Base-by-base conservation (phyloP, 495 filamentous ascomycete genomes). In the Penicillium ochrochloron region DNA sequence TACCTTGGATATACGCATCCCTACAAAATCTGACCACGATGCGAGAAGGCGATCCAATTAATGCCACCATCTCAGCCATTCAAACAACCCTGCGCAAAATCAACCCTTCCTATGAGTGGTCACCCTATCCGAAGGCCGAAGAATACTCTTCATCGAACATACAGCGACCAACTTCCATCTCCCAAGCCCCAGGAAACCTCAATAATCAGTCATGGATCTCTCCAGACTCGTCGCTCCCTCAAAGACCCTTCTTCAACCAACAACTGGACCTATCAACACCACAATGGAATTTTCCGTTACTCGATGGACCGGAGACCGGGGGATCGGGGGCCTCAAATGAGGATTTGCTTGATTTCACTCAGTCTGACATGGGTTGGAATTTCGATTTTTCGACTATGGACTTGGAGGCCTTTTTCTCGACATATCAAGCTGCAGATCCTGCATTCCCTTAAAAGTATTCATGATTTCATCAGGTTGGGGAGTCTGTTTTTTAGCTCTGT, bases 331-430 rank as follows among this genome's bases (percentile, higher is more conserved):
- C 67, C 0, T 75, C 74, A 37, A 71, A 57, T 0, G 76, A 80
- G 9, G 76, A 79, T 51, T 64, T 80, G 2, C 71, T 76, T 3
- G 79, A 82, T 59, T 74, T 82, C 29, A 80, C 78, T 4, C 74
- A 78, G 60, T 74, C 76, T 0, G 79, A 82, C 54, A 79, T 82
- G 73, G 77, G 77, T 15, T 82, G 78, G 78, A 72, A 80, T 52
- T 78, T 82, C 64, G 77, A 82, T 53, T 80, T 82, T 46, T 82
- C 79, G 3, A 80, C 78, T 0, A 79, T 82, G 77, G 79, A 82
- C 57, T 61, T 82, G 17, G 79, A 80, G 33, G 71, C 78, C 0
- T 80, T 82, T 51, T 76, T 79, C 53, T 82, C 78, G 9, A 64
- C 76, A 17, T 73, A 78, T 59, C 74, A 72, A 19, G 9, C 44